Evolutionary conservation across 192 early-diverging fungal species (phyloP).

Genomic region (Jimgerdemannia lactiflua): DNA sequence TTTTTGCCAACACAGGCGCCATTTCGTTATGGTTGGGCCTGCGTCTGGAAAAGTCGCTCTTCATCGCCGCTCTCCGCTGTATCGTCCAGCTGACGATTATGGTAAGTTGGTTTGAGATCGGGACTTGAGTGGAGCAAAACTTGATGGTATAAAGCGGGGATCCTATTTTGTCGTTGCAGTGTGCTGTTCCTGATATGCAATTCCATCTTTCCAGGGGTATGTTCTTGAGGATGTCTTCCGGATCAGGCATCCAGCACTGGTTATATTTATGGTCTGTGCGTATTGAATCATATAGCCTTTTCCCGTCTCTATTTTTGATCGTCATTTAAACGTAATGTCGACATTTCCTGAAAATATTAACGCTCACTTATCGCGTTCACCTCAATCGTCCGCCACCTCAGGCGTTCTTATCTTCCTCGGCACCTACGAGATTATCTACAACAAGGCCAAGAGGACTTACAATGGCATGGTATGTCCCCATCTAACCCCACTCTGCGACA

Average conservation of each 20-base stretch:
- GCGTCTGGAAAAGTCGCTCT: constrained; percentile 59
- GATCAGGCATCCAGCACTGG: constrained; percentile 54
- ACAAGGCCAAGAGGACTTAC: constrained; percentile 66
- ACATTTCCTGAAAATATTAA: not conserved
- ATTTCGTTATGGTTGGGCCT: constrained; percentile 66
- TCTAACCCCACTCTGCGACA: not conserved
- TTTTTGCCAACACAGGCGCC: constrained; percentile 19
- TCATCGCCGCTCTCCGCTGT: constrained; percentile 68
- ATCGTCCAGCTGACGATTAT: constrained; percentile 76
- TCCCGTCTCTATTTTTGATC: too few relatives aligned
- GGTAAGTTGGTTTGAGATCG: constrained; percentile 32
- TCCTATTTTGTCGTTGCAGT: not conserved
- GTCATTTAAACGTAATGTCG: not conserved
- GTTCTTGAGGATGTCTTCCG: constrained; percentile 67
- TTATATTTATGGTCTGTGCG: constrained; percentile 58
- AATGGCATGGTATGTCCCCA: constrained; percentile 62
- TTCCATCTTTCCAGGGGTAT: constrained; percentile 38
- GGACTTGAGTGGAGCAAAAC: not conserved
- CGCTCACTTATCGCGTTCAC: not conserved
- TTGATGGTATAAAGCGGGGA: not conserved
- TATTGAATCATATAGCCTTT: not conserved
- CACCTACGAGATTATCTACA: constrained; percentile 66
- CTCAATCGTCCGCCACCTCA: constrained; percentile 9
- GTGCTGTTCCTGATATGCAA: not conserved
- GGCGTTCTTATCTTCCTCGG: constrained; percentile 58